phyloP scores from a whole-genome alignment of 192 early-diverging fungal species.

The Coemansia sp. region DNA sequence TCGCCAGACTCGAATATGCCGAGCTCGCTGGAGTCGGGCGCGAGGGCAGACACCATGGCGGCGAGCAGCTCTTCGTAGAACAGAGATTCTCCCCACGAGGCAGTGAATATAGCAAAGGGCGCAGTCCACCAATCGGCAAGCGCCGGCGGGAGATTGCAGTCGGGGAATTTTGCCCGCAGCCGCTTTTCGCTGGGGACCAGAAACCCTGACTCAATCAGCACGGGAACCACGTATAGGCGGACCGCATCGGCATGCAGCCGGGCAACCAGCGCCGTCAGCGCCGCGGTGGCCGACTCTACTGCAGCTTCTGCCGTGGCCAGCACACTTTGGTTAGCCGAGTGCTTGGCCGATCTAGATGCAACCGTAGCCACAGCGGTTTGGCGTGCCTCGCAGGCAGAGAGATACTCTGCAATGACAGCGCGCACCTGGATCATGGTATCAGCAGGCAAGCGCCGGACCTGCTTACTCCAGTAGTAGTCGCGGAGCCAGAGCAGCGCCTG shows the following conservation, averaged over 20 bases:
- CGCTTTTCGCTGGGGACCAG: constrained; percentile 61
- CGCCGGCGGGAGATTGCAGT: constrained; percentile 42
- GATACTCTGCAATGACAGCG: constrained; percentile 26
- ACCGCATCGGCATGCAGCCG: constrained; percentile 50
- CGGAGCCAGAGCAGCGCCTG: constrained; percentile 61
- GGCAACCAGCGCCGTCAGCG: constrained; percentile 43
- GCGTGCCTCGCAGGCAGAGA: constrained; percentile 6
- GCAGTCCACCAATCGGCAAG: constrained; percentile 47
- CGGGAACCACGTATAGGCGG: constrained; percentile 48
- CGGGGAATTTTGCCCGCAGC: constrained; percentile 40
- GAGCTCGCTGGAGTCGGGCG: constrained; percentile 15
- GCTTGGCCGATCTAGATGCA: not conserved
- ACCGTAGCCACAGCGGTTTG: not conserved
- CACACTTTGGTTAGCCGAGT: not conserved
- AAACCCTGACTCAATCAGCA: constrained; percentile 57
- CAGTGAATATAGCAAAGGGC: constrained; percentile 42
- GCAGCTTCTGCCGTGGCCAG: not conserved
- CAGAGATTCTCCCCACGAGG: constrained; percentile 38
- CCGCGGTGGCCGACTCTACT: constrained; percentile 12
- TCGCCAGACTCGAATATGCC: constrained; percentile 34
- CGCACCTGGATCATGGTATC: constrained; percentile 36
- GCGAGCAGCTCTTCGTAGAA: constrained; percentile 42
- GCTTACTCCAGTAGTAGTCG: constrained; percentile 57
- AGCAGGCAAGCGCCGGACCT: constrained; percentile 33
- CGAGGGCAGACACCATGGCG: constrained; percentile 27